Percentiles rank a stretch among this genome's conserved stretches.
phyloP scores from a whole-genome alignment of 108 stramenopile species.

The Skeletonema potamos region DNA sequence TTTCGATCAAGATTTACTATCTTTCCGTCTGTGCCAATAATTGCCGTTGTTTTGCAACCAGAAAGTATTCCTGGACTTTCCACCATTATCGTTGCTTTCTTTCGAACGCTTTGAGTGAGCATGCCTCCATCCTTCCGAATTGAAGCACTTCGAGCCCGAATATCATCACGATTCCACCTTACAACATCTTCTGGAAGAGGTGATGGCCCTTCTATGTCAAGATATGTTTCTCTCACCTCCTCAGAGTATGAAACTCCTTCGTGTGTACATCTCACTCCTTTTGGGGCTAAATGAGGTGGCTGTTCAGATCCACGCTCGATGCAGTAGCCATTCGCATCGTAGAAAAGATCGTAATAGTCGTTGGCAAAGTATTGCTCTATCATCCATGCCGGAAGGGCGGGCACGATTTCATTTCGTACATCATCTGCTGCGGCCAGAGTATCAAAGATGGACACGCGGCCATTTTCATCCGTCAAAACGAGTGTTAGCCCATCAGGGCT shows the following conservation, averaged over 20 bases:
- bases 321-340: conserved; percentile 80
- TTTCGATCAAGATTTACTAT: conserved; percentile 4
- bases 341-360: conserved; percentile 85
- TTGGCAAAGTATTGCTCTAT: conserved; percentile 86
- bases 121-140: conserved; percentile 35
- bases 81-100: conserved; percentile 17
- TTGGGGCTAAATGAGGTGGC: conserved; percentile 85
- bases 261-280: conserved; percentile 67
- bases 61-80: conserved; percentile 20
- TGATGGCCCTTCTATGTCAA: conserved; percentile 53
- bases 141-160: conserved; percentile 19
- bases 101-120: conserved; percentile 20
- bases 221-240: conserved; percentile 53
- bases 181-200: conserved; percentile 43
- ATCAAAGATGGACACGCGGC: conserved; percentile 70
- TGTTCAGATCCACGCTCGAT: conserved; percentile 75
- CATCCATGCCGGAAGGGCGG: conserved; percentile 55
- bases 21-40: conserved; percentile 17
- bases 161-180: conserved; percentile 41
- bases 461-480: conserved; percentile 77
- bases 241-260: conserved; percentile 57
- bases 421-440: conserved; percentile 24
- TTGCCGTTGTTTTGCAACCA: conserved; percentile 25
- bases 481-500: conserved; percentile 63
- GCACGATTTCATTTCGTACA: not conserved